Evolutionary conservation across 106 monocot species (phyloP).

Genomic region (Phalaenopsis equestris): DNA sequence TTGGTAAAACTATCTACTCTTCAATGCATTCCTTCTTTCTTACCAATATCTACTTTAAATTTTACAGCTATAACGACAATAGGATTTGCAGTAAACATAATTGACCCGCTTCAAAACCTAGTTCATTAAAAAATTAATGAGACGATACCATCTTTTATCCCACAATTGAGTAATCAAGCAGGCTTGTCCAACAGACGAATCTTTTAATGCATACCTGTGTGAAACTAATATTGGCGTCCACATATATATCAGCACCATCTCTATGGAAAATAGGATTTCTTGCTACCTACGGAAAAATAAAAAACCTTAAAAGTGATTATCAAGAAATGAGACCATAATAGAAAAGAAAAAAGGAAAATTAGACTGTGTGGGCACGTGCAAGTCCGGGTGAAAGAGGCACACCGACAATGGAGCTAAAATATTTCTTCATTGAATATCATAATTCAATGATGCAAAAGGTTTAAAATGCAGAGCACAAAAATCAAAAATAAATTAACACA

Average conservation of each 20-base stretch:
- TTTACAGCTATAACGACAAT: background rate
- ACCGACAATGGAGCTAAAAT: no score
- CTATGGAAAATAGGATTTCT: constrained; percentile 76
- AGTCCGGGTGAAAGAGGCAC: no score
- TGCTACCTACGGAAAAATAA: constrained; percentile 40
- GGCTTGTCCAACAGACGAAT: background rate
- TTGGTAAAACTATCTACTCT: background rate
- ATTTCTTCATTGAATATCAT: no score
- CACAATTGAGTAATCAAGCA: background rate
- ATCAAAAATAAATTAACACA: no score
- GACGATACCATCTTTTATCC: background rate
- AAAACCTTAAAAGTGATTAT: background rate
- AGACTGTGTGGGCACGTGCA: background rate
- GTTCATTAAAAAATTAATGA: background rate
- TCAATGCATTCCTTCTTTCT: background rate
- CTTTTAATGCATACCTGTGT: constrained; percentile 44
- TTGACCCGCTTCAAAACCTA: background rate
- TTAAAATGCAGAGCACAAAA: no score
- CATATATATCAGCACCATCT: constrained; percentile 90
- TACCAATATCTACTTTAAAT: background rate
- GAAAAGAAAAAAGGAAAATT: background rate
- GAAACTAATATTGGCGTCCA: constrained; percentile 70
- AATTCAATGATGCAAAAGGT: no score
- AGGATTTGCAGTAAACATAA: background rate
- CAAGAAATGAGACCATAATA: background rate